Percentiles rank a stretch among this genome's conserved stretches.
Evolutionary conservation across 371 early-diverging fungal species (phyloP).

Genomic region (Saksenaea oblongispora): DNA sequence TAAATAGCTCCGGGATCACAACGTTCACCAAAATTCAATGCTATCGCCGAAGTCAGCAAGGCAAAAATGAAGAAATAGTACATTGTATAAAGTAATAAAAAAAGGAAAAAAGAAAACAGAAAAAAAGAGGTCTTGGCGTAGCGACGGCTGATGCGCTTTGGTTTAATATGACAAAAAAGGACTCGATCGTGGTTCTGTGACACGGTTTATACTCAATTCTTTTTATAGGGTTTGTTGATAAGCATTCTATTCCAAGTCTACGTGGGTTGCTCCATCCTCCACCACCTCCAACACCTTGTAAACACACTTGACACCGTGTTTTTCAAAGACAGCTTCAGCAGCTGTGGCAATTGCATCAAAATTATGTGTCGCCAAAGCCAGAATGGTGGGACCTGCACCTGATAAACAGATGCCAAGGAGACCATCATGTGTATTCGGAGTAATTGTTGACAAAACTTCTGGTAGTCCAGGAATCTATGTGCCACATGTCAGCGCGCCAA

Average conservation of each 20-base stretch:
- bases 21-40: not conserved
- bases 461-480: conserved; percentile 86
- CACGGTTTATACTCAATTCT: not conserved
- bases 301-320: conserved; percentile 64
- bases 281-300: conserved; percentile 79
- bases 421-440: conserved; percentile 77
- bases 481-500: not conserved
- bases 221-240: not conserved
- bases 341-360: conserved; percentile 74
- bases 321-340: conserved; percentile 66
- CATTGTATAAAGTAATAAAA: not conserved
- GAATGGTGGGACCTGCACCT: conserved; percentile 96
- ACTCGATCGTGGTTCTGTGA: not conserved
- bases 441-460: conserved; percentile 76
- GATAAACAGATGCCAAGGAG: conserved; percentile 90
- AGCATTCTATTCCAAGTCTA: conserved; percentile 11
- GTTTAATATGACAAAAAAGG: not conserved
- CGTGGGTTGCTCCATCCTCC: conserved; percentile 64
- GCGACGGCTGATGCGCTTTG: not conserved
- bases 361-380: conserved; percentile 80
- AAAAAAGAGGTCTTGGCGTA: not conserved
- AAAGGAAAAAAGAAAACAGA: not conserved
- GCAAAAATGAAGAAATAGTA: not conserved
- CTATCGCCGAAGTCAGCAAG: not conserved
- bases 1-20: not conserved